Evolutionary conservation across 192 early-diverging fungal species (phyloP), one percentile per base, ranked within the genome.

Genomic region (Lunasporangiospora selenospora): DNA sequence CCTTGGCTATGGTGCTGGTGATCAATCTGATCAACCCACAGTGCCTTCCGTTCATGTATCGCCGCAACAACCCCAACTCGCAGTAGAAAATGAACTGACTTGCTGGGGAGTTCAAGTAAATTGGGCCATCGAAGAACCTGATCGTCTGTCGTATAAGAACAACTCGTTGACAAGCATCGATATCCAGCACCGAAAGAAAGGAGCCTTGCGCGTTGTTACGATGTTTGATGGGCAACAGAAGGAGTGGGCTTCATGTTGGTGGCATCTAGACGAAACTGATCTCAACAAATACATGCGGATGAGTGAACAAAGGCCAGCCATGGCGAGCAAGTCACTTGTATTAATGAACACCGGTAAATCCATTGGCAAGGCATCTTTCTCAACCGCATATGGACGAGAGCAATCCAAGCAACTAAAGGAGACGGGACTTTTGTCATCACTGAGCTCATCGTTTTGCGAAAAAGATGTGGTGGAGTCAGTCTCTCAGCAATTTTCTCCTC

Each of bases 91-190:
- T 11, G 21, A 61, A 19, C 41, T 71, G 3, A 55, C 50, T 30
- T 71, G 53, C 30, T 71, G 67, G 67, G 67, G 67, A 4, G 45
- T 71, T 3, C 67, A 71, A 11, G 40, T 61, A 0, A 62, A 55
- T 0, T 62, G 26, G 30, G 34, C 59, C 4, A 38, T 71, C 6
- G 67, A 71, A 15, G 58, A 49, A 21, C 52, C 59, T 23, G 11
- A 32, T n/a, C 33, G 21, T 18, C n/a, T n/a, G 27, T 21, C 37
- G 11, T 33, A 24, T 16, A 18, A 12, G 19, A 36, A 37, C 23
- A 10, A 27, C 37, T 1, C 53, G 16, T 23, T 48, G 15, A 26
- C 6, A 15, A 13, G 32, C 11, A 19, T 18, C 24, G 32, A 52
- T 26, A 24, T 26, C 12, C 15, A n/a, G n/a, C n/a, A 15, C 13